These are phyloP conservation scores for Penicillium corylophilum DNA, from an alignment of 2,329 filamentous ascomycete genomes.

Conservation along the genomic window DNA sequence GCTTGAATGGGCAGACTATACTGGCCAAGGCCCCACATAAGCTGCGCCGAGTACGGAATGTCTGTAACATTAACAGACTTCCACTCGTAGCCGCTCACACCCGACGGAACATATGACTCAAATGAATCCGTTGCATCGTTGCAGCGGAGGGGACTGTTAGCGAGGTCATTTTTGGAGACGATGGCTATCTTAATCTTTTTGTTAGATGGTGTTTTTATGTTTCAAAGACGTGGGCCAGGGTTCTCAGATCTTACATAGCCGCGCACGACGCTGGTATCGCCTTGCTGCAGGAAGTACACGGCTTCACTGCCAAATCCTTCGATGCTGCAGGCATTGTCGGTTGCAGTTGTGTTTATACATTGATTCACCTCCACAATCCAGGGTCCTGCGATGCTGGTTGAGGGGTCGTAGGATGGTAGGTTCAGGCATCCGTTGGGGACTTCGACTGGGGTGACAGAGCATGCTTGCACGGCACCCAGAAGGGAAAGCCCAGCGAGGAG, in stretches of 20 bases:
- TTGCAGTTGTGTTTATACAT: constrained; percentile 3
- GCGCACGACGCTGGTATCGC: neutral
- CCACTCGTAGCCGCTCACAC: constrained; percentile 3
- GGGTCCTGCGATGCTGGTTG: constrained; percentile 3
- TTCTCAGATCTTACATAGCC: constrained; percentile 4
- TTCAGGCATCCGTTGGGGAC: constrained; percentile 1
- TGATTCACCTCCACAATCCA: constrained; percentile 5
- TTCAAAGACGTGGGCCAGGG: neutral
- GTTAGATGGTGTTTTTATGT: neutral
- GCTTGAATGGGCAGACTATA: constrained; percentile 6
- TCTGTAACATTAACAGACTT: constrained; percentile 6
- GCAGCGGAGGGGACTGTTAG: constrained; percentile 7
- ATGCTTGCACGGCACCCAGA: constrained; percentile 3
- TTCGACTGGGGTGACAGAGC: neutral
- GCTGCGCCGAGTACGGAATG: constrained; percentile 5
- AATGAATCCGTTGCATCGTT: constrained; percentile 2
- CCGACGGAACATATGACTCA: constrained; percentile 2
- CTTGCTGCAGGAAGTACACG: constrained; percentile 3
- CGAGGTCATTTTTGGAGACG: constrained; percentile 1
- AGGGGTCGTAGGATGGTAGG: constrained; percentile 1
- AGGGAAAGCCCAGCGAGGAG: neutral
- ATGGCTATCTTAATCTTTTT: constrained; percentile 1
- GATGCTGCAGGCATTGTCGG: constrained; percentile 5
- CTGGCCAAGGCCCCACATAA: constrained; percentile 6
- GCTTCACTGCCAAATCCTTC: constrained; percentile 7